Base-by-base conservation (phyloP, 1,284 basidiomycete genomes). In the Pseudozyma flocculosa region DNA sequence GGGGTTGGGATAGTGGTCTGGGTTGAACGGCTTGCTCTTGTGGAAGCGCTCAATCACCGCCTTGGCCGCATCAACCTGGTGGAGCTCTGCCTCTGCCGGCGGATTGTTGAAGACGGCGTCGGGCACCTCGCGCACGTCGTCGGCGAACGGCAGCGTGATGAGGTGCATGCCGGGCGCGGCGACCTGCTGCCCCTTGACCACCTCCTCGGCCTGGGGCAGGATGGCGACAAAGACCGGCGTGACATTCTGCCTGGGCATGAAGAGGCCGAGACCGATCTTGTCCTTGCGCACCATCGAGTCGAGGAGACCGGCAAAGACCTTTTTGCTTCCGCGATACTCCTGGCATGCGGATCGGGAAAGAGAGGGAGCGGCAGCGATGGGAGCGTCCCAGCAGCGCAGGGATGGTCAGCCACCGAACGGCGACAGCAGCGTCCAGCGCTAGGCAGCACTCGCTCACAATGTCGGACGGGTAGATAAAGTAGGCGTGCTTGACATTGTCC, bases 381-480 rank as follows among this genome's bases (percentile, higher is more conserved):
- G n/a, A n/a, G n/a, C n/a, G n/a, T n/a, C n/a, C n/a, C n/a, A n/a
- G n/a, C n/a, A n/a, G n/a, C n/a, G n/a, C n/a, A n/a, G n/a, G n/a
- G n/a, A n/a, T n/a, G n/a, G n/a, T n/a, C n/a, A n/a, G n/a, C n/a
- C n/a, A n/a, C n/a, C n/a, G n/a, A n/a, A n/a, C n/a, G n/a, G n/a
- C n/a, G n/a, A n/a, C n/a, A 70, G 77, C 84, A 81, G 29, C 13
- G 29, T 29, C 29, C 7, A 7, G 13, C 29, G 29, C 29, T 29
- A 29, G n/a, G n/a, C n/a, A n/a, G n/a, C n/a, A n/a, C n/a, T n/a
- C n/a, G n/a, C 32, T 34, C 32, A 34, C 32, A 17, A 13, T 13
- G 76, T 98, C 94, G 67, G 94, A 88, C 0, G 94, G 95, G 76
- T 92, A 92, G 57, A 98, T 85, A 74, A 98, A 98, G 47, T 86